These are phyloP conservation scores for Avena eriantha DNA, from an alignment of 176 grass and related monocot genomes.

Conservation along the genomic window DNA sequence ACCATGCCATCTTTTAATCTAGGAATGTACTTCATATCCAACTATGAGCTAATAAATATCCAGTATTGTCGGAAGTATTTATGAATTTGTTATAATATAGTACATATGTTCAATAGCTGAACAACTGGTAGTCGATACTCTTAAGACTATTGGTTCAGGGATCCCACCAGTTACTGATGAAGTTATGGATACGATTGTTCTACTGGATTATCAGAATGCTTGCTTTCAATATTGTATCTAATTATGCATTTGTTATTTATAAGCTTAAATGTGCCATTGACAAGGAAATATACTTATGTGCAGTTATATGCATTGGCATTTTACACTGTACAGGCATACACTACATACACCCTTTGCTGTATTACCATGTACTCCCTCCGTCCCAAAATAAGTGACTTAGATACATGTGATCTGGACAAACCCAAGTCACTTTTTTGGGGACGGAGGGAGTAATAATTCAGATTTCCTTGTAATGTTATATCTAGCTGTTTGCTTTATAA, in stretches of 20 bases:
- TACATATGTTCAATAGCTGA: conserved; percentile 18
- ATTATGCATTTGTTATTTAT: neutral
- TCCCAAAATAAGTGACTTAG: too few relatives aligned
- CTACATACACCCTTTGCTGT: neutral
- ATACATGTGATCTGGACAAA: too few relatives aligned
- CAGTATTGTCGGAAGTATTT: neutral
- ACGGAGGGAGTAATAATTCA: too few relatives aligned
- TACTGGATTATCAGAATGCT: neutral
- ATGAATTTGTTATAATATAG: neutral
- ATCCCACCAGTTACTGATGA: neutral
- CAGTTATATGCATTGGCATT: neutral
- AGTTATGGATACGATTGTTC: neutral
- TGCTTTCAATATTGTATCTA: neutral
- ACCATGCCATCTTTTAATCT: neutral
- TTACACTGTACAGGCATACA: neutral
- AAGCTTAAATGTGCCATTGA: conserved; percentile 8
- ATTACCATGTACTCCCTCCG: neutral
- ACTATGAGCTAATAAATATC: neutral
- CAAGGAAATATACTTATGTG: neutral
- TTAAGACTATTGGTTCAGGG: neutral
- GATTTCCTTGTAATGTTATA: too few relatives aligned
- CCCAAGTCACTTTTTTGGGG: too few relatives aligned
- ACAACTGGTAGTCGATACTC: neutral
- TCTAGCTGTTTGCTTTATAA: too few relatives aligned
- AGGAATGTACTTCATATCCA: neutral